These are phyloP conservation scores for Tetrahymena elliotti DNA, from an alignment of 73 alveolate genomes.

Conservation along the genomic window DNA sequence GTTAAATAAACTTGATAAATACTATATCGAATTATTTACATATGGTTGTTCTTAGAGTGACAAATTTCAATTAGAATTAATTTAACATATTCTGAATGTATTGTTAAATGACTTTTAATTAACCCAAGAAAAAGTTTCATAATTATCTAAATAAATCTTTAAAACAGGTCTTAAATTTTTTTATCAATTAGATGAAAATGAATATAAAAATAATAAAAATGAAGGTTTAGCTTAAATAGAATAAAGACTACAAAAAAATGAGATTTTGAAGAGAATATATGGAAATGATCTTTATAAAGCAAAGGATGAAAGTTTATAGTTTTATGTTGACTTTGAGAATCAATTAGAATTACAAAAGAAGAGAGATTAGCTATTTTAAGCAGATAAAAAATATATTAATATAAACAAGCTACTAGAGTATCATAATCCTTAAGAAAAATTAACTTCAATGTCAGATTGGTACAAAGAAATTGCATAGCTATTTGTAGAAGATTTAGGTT, in stretches of 20 bases:
- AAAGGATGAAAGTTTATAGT: neutral
- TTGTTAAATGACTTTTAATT: too few relatives aligned
- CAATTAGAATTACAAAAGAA: neutral
- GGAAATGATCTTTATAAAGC: neutral
- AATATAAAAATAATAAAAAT: too few relatives aligned
- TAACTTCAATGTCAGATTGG: neutral
- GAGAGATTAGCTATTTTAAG: neutral
- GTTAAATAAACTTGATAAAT: neutral
- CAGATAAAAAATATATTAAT: neutral
- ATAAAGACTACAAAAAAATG: neutral
- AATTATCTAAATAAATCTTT: neutral
- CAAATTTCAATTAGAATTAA: neutral
- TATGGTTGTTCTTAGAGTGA: neutral
- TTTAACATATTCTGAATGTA: too few relatives aligned
- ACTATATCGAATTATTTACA: neutral
- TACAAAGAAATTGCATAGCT: neutral
- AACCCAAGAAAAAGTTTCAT: neutral
- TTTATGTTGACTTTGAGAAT: neutral
- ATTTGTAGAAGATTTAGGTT: neutral
- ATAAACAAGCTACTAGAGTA: neutral
- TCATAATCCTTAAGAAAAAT: neutral
- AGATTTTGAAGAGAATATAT: neutral
- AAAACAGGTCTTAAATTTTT: neutral
- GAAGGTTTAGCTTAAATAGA: too few relatives aligned
- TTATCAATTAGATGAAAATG: neutral